Percentiles rank a stretch among this genome's conserved stretches.
Conservation (phyloP, 176 grass and related monocot species). For the Puya raimondii region DNA sequence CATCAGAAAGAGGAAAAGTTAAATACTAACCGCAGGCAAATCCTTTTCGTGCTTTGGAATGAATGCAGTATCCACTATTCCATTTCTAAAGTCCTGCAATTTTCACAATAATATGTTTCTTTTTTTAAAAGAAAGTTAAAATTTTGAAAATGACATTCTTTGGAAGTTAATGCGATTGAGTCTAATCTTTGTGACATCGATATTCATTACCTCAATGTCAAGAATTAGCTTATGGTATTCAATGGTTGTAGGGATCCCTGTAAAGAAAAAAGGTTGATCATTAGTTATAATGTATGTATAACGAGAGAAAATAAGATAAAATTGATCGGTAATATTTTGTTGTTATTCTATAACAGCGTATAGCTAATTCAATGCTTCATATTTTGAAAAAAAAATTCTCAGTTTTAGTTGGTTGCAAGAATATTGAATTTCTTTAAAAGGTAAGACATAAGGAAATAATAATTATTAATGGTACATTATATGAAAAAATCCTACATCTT, state of each 20-base stretch:
- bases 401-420: not conserved
- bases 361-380: not conserved
- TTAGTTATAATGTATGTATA: not conserved
- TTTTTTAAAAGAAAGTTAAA: not conserved
- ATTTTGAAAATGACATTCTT: not conserved
- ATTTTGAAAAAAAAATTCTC: not conserved
- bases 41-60: slow-evolving; percentile 48
- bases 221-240: slow-evolving; percentile 52
- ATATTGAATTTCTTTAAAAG: not conserved
- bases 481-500: not conserved
- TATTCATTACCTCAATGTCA: slow-evolving; percentile 21
- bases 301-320: not conserved
- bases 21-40: slow-evolving; percentile 40
- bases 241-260: slow-evolving; percentile 50
- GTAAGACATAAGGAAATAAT: not conserved
- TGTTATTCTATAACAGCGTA: not conserved
- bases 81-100: slow-evolving; percentile 42
- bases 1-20: not conserved
- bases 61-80: slow-evolving; percentile 43
- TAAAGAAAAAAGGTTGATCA: slow-evolving; percentile 6
- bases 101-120: not conserved
- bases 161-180: no score
- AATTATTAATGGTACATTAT: not conserved
- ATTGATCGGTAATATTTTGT: not conserved
- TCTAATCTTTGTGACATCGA: not conserved